Evolutionary conservation across 345 rosid species (phyloP).

Genomic region (Eucalyptus lansdowneana): DNA sequence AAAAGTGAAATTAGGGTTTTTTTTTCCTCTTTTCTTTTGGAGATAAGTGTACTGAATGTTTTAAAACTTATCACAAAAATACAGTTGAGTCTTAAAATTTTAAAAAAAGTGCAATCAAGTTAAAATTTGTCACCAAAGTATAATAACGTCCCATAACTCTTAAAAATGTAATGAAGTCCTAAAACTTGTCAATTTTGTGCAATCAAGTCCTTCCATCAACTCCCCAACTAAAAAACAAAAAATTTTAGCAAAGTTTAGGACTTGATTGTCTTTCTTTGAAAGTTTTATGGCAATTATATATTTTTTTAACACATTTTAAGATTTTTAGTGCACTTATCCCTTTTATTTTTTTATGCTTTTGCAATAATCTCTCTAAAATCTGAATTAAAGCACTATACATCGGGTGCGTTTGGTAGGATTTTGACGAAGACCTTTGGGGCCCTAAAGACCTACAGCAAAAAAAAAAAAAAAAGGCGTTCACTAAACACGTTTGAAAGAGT

Average conservation of each 20-base stretch:
- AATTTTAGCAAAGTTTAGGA: neutral
- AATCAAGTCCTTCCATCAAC: too few species aligned
- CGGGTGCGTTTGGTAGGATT: neutral
- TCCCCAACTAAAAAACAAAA: too few species aligned
- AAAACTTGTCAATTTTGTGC: neutral
- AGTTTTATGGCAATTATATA: too few species aligned
- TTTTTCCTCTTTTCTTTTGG: neutral
- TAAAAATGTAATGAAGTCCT: rapidly evolving
- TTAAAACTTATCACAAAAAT: too few species aligned
- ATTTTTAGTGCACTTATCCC: too few species aligned
- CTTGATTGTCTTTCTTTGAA: too few species aligned
- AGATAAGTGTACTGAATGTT: neutral
- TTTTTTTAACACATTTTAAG: rapidly evolving
- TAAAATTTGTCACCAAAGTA: too few species aligned
- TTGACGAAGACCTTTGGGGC: neutral
- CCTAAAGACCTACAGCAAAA: neutral
- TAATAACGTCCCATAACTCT: neutral
- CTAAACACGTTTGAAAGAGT: neutral
- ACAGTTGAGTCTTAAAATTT: too few species aligned
- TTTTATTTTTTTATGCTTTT: neutral
- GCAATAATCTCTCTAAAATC: neutral
- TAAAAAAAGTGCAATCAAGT: too few species aligned
- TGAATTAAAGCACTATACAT: neutral
- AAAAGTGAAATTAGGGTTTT: neutral
- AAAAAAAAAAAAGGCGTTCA: neutral